Conservation (phyloP, 2,329 filamentous ascomycete species). For the Rhinocladiella similis region DNA sequence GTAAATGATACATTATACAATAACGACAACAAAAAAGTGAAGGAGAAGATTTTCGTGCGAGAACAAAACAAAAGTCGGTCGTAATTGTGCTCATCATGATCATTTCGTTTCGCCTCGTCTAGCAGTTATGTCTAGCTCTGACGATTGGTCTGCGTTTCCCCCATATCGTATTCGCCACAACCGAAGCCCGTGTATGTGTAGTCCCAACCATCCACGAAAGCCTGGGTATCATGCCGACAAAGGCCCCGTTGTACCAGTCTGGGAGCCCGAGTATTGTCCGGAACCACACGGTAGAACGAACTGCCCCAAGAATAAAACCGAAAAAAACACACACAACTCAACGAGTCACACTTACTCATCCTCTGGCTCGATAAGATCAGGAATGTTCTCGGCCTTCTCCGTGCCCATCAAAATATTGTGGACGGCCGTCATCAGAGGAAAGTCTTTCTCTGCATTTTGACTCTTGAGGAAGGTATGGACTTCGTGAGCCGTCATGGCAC, state of each 20-base stretch:
- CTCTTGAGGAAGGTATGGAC: constrained; percentile 86
- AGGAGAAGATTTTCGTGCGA: background rate
- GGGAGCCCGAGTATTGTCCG: background rate
- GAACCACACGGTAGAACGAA: constrained; percentile 1
- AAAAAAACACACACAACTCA: background rate
- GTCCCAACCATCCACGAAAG: constrained; percentile 1
- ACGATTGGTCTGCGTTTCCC: too few species aligned
- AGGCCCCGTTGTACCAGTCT: background rate
- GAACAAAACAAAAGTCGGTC: background rate
- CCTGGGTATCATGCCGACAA: constrained; percentile 18
- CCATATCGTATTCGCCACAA: too few species aligned
- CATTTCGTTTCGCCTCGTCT: background rate
- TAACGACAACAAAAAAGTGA: background rate
- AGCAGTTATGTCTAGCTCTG: too few species aligned
- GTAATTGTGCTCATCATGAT: background rate
- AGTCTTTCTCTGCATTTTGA: constrained; percentile 75
- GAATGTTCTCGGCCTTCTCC: constrained; percentile 77
- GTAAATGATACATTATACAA: background rate
- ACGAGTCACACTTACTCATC: constrained; percentile 16
- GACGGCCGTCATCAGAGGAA: constrained; percentile 90
- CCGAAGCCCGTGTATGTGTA: too few species aligned
- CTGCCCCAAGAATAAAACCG: background rate
- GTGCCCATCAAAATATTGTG: constrained; percentile 77
- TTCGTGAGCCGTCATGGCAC: constrained; percentile 86
- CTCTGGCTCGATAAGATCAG: constrained; percentile 60